These are phyloP conservation scores for Kokia cookei DNA, from an alignment of 441 rosid genomes.

Conservation along the genomic window DNA sequence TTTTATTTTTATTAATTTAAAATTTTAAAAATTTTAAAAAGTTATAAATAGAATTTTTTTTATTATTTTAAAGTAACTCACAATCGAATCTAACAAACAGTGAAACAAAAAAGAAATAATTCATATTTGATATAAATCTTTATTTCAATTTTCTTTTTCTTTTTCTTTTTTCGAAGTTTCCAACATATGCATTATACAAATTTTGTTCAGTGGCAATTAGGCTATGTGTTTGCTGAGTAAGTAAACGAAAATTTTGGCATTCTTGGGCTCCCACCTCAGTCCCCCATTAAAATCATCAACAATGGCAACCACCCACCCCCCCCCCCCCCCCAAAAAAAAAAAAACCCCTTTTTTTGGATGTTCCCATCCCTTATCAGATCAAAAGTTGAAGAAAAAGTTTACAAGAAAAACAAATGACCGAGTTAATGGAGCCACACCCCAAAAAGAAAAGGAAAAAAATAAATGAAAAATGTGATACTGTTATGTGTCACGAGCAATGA, in stretches of 20 bases:
- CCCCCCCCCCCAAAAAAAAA: no score
- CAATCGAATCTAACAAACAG: no score
- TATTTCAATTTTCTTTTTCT: neutral
- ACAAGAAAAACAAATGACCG: neutral
- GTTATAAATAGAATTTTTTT: no score
- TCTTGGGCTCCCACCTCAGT: conserved; percentile 7
- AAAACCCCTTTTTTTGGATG: neutral
- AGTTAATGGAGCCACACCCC: neutral
- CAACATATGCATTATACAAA: neutral
- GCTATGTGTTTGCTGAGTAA: neutral
- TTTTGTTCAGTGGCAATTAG: neutral
- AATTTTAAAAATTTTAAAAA: no score
- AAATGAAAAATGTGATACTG: neutral
- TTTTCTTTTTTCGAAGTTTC: neutral
- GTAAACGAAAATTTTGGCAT: conserved; percentile 2
- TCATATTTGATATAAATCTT: neutral
- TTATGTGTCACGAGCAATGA: conserved; percentile 46
- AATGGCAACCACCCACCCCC: neutral
- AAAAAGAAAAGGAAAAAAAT: neutral
- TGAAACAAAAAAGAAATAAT: no score
- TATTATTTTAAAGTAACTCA: no score
- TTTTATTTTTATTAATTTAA: no score
- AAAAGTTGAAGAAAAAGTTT: neutral
- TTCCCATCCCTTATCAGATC: neutral
- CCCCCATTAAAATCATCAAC: neutral